These are phyloP conservation scores for Trypanosoma cruzi DNA, from an alignment of 208 protist genomes.

Conservation along the genomic window DNA sequence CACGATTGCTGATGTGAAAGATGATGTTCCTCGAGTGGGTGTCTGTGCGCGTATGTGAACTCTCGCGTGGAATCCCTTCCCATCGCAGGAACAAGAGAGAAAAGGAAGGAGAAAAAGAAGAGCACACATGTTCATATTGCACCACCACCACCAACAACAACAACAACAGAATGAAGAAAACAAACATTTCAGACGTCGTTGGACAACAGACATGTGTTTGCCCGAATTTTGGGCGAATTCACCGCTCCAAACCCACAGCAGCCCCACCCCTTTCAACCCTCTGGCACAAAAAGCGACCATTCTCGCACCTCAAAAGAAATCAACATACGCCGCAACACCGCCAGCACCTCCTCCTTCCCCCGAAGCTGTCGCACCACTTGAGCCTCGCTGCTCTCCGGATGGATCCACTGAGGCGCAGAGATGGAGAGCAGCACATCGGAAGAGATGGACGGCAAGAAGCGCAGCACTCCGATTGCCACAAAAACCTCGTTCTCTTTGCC, in stretches of 20 bases:
- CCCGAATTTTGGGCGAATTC: too few species aligned
- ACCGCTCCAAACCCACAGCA: too few species aligned
- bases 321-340: slow-evolving; percentile 35
- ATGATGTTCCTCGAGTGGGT: neutral
- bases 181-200: too few species aligned
- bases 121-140: too few species aligned
- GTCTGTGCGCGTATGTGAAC: too few species aligned
- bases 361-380: slow-evolving; percentile 42
- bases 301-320: slow-evolving; percentile 48
- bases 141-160: too few species aligned
- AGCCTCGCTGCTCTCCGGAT: slow-evolving; percentile 68
- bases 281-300: slow-evolving; percentile 71
- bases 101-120: too few species aligned
- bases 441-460: slow-evolving; percentile 54
- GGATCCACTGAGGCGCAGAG: slow-evolving; percentile 50
- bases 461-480: slow-evolving; percentile 57
- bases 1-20: neutral
- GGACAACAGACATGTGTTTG: too few species aligned
- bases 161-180: too few species aligned
- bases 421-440: slow-evolving; percentile 67
- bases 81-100: too few species aligned
- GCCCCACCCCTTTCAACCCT: slow-evolving; percentile 31
- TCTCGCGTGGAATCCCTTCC: too few species aligned
- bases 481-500: slow-evolving; percentile 71
- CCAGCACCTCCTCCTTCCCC: slow-evolving; percentile 37